A percentile compares a stretch with the other conserved stretches of the same genome.
Conservation (phyloP, 768 basidiomycete species). For the Rhizopogon roseolus region DNA sequence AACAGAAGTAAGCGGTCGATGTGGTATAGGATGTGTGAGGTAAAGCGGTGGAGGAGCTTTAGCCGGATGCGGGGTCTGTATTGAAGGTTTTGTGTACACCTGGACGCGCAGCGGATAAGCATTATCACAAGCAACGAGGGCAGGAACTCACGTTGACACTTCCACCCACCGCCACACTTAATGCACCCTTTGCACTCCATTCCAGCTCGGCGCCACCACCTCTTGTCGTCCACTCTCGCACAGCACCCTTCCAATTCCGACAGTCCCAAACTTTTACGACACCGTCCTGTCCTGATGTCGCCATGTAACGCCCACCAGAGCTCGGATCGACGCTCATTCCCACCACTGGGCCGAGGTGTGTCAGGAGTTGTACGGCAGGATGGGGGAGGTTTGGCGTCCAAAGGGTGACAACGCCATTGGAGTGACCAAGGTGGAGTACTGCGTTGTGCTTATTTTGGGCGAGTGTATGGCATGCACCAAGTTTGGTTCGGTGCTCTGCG, state of each 20-base stretch:
- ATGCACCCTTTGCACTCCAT: slow-evolving; percentile 82
- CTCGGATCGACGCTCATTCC: slow-evolving; percentile 82
- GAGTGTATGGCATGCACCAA: slow-evolving; percentile 82
- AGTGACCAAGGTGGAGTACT: slow-evolving; percentile 90
- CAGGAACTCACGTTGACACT: slow-evolving; percentile 66
- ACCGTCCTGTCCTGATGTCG: slow-evolving; percentile 84
- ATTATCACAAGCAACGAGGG: background rate
- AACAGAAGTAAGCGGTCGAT: slow-evolving; percentile 67
- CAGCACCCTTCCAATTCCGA: slow-evolving; percentile 87
- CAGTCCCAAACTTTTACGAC: slow-evolving; percentile 96
- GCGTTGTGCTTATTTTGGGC: slow-evolving; percentile 91
- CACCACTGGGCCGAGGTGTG: slow-evolving; percentile 84
- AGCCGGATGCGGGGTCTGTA: slow-evolving; percentile 48
- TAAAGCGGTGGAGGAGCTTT: slow-evolving; percentile 74
- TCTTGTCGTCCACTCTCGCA: slow-evolving; percentile 74
- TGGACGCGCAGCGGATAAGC: slow-evolving; percentile 22
- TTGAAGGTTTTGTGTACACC: slow-evolving; percentile 70
- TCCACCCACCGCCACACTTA: slow-evolving; percentile 81
- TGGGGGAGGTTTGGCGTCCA: slow-evolving; percentile 96
- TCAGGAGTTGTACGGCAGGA: slow-evolving; percentile 86
- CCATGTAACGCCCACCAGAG: slow-evolving; percentile 84
- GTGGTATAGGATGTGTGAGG: slow-evolving; percentile 81
- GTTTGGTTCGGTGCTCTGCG: slow-evolving; percentile 83
- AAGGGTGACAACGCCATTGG: slow-evolving; percentile 91
- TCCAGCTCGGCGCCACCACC: slow-evolving; percentile 66